A percentile compares a stretch with the other conserved stretches of the same genome.
phyloP scores from a whole-genome alignment of 2,329 filamentous ascomycete species.

The Stemphylium beticola region DNA sequence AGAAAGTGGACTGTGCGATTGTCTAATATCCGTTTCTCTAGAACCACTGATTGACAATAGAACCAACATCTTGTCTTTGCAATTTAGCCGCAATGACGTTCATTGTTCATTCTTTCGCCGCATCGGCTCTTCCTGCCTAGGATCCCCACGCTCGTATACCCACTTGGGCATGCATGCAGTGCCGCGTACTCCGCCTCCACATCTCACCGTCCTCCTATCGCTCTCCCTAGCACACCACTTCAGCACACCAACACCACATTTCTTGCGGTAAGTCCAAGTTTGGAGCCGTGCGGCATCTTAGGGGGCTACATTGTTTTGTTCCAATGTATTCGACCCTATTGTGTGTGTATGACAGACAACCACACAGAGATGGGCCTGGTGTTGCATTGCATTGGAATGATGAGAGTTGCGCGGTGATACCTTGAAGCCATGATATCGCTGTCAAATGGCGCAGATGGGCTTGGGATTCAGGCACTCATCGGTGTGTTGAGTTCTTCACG shows the following conservation, averaged over 20 bases:
- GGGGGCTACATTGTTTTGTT: not conserved
- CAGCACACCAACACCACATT: not conserved
- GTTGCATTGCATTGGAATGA: too few species aligned
- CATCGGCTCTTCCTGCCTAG: not conserved
- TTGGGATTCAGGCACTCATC: not conserved
- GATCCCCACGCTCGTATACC: not conserved
- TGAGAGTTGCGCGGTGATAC: too few species aligned
- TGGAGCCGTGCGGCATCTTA: not conserved
- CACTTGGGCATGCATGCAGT: not conserved
- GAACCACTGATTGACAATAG: too few species aligned
- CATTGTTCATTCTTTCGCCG: too few species aligned
- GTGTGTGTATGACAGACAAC: not conserved
- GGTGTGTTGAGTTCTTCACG: not conserved
- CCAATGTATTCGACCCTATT: not conserved
- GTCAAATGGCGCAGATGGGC: too few species aligned
- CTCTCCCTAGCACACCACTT: not conserved
- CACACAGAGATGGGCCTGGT: too few species aligned
- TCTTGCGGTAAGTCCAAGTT: not conserved
- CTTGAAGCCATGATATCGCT: too few species aligned
- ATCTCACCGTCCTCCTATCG: not conserved
- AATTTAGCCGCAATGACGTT: too few species aligned
- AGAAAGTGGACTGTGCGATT: not conserved
- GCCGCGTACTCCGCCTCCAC: slow-evolving; percentile 5
- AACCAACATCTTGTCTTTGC: not conserved
- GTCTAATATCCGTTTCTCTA: too few species aligned